Percentiles rank a stretch among this genome's conserved stretches.
Evolutionary conservation across 2,329 filamentous ascomycete species (phyloP).

Genomic region (Clarireedia paspali): DNA sequence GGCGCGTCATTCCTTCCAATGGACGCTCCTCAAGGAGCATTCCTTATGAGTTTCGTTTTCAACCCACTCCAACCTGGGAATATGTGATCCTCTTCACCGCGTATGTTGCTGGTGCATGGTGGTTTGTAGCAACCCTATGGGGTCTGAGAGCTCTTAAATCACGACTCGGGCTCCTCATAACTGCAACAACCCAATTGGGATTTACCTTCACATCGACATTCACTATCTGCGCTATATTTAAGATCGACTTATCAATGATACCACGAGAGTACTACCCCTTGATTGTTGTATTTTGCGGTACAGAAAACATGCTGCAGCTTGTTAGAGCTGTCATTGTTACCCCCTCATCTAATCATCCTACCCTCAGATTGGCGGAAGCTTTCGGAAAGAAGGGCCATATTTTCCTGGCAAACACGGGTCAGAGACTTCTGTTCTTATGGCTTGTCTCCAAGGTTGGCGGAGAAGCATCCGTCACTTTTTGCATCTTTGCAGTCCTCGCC

Average conservation of each 20-base stretch:
- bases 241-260: slow-evolving; percentile 67
- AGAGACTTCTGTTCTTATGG: slow-evolving; percentile 61
- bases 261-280: slow-evolving; percentile 68
- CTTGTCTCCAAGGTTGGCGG: slow-evolving; percentile 45
- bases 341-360: slow-evolving; percentile 59
- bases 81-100: slow-evolving; percentile 55
- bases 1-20: slow-evolving; percentile 57
- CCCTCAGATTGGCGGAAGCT: slow-evolving; percentile 62
- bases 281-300: slow-evolving; percentile 64
- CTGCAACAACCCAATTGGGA: slow-evolving; percentile 61
- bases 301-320: slow-evolving; percentile 72
- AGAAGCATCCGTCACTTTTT: slow-evolving; percentile 64
- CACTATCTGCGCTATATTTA: slow-evolving; percentile 68
- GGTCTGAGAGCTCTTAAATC: slow-evolving; percentile 71
- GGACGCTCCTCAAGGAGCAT: slow-evolving; percentile 47
- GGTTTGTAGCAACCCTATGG: slow-evolving; percentile 59
- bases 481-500: slow-evolving; percentile 67
- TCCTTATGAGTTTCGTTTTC: slow-evolving; percentile 72
- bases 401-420: slow-evolving; percentile 57
- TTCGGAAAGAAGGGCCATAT: slow-evolving; percentile 66
- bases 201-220: slow-evolving; percentile 73
- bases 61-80: slow-evolving; percentile 62
- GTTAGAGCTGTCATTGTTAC: slow-evolving; percentile 72
- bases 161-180: slow-evolving; percentile 61
- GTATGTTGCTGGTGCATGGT: slow-evolving; percentile 55